phyloP scores from a whole-genome alignment of 306 rosid species.

The Carpinus viminea region DNA sequence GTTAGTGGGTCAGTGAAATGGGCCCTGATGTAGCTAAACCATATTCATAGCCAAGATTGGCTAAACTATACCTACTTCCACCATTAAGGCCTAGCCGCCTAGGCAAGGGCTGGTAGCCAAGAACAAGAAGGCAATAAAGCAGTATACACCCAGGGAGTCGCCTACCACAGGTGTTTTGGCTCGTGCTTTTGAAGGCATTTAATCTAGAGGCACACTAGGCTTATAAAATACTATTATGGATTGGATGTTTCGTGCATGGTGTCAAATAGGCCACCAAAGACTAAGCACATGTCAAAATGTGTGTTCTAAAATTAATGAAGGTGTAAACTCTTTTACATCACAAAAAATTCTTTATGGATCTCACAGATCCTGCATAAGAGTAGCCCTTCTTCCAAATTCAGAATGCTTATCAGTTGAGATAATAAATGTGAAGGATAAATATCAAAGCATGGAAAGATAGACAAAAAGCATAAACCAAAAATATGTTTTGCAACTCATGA shows the following conservation, averaged over 20 bases:
- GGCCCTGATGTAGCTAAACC: background rate
- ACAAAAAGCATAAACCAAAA: background rate
- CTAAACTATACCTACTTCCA: background rate
- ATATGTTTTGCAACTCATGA: background rate
- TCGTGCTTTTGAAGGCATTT: background rate
- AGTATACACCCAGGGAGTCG: too few species aligned
- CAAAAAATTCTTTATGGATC: background rate
- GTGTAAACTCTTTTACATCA: background rate
- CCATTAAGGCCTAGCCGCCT: background rate
- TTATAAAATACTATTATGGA: background rate
- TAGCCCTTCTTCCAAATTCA: too few species aligned
- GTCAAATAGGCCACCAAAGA: too few species aligned
- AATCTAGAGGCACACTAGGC: background rate
- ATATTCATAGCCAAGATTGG: background rate
- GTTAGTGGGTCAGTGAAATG: background rate
- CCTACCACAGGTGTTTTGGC: background rate
- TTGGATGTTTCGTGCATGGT: background rate
- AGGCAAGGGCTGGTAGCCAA: too few species aligned
- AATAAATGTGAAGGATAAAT: background rate
- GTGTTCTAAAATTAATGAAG: background rate
- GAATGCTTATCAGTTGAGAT: background rate
- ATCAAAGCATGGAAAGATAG: background rate
- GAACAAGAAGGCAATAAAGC: too few species aligned
- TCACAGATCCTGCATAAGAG: too few species aligned
- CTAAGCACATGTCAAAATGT: background rate